Evolutionary conservation across 768 basidiomycete genomes (phyloP), one percentile per base, ranked within the genome.

Genomic region (Cantharellus anzutake): DNA sequence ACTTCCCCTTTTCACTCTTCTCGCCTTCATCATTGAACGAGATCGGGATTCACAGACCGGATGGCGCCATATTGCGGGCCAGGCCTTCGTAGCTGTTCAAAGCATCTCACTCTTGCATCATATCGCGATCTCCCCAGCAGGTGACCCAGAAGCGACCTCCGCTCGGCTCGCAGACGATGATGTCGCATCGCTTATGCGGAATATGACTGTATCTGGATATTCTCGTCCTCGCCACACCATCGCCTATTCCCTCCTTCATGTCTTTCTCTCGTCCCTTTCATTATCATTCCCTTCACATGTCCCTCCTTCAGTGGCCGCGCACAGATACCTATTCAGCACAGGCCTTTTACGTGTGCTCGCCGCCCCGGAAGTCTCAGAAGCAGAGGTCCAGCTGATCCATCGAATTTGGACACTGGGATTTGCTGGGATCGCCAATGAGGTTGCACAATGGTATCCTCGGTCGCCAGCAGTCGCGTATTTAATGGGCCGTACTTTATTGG

Each of bases 11-110:
- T 71, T 86, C 57, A 75, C 76, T 34, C 69, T 88, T 37, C 73
- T 89, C 16, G 82, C 86, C 67, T 86, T 86, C 72, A 73, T 85
- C 57, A 75, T 79, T 4, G 79, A 82, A 35, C 78, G 81, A 42
- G 70, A 83, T n/a, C 70, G 72, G 41, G 60, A 61, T 20, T 70
- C 73, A 41, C 84, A 83, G 80, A 29, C 66, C 86, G 37, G 69
- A 85, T 53, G 80, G 79, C 48, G 62, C 4, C 16, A 37, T 16
- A 55, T 61, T 4, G 39, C 63, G 20, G 64, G 58, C 4, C 84
- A 88, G 67, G 77, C 86, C 34, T 82, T 89, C 68, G 83, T 84
- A 4, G 80, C 88, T 37, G 87, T 84, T 64, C 77, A 86, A n/a
- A 84, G 84, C 11, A 71, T 85, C 34, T 80, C 83, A 34, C 83